phyloP scores from a whole-genome alignment of 202 grass and related monocot species.

The Saccharum hybrid region DNA sequence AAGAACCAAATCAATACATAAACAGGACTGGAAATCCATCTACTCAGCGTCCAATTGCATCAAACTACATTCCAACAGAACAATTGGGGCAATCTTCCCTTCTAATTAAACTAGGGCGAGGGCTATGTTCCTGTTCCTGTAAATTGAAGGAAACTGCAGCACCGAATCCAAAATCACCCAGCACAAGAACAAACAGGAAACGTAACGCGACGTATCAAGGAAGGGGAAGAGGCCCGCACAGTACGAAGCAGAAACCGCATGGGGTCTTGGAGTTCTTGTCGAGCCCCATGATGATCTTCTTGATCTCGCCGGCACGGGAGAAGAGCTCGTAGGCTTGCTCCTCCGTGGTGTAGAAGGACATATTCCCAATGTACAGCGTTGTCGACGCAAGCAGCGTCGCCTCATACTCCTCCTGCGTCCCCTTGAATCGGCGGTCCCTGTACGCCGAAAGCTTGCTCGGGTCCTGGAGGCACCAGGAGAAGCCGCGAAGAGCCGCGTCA shows the following conservation, averaged over 20 bases:
- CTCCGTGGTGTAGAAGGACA: constrained; percentile 99
- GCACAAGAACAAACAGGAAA: constrained; percentile 4
- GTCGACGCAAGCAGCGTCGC: constrained; percentile 68
- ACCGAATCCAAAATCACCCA: constrained; percentile 25
- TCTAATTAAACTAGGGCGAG: constrained; percentile 1
- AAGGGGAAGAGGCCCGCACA: constrained; percentile 44
- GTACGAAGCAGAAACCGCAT: constrained; percentile 96
- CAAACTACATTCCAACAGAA: neutral
- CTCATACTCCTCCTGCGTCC: constrained; percentile 93
- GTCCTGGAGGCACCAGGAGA: constrained; percentile 56
- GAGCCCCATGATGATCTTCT: constrained; percentile 98
- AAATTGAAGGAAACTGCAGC: constrained; percentile 23
- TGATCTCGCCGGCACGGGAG: constrained; percentile 89
- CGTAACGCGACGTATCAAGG: neutral
- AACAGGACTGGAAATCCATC: constrained; percentile 1
- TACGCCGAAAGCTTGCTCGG: constrained; percentile 90
- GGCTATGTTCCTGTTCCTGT: neutral
- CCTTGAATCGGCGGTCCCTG: constrained; percentile 85
- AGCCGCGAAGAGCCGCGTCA: constrained; percentile 24
- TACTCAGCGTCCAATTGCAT: constrained; percentile 31
- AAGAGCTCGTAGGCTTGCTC: constrained; percentile 97
- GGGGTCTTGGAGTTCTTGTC: constrained; percentile 96
- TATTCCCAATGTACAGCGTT: constrained; percentile 92
- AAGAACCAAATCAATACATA: constrained; percentile 15
- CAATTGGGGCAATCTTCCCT: neutral